Conservation (phyloP, 2,329 filamentous ascomycete species). For the Colletotrichum musae region DNA sequence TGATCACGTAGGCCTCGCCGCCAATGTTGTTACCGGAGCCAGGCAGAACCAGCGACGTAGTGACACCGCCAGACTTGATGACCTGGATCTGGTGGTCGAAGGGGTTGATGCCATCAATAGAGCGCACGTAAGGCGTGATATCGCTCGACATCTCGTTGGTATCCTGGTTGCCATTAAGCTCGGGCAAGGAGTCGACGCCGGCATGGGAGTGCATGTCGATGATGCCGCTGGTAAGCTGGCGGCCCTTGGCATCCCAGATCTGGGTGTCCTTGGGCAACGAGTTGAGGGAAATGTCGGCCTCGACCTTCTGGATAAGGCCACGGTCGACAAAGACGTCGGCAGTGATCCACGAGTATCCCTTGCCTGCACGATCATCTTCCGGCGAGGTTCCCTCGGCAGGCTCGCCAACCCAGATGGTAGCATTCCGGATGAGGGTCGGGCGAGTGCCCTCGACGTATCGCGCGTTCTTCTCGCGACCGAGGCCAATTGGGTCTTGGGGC, state of each 20-base stretch:
- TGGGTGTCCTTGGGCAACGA: slow-evolving; percentile 63
- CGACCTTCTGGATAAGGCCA: slow-evolving; percentile 72
- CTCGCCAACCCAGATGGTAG: slow-evolving; percentile 77
- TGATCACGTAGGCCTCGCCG: slow-evolving; percentile 78
- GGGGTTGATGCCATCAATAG: slow-evolving; percentile 75
- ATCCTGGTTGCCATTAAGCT: slow-evolving; percentile 68
- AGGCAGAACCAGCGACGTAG: slow-evolving; percentile 76
- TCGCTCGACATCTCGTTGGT: slow-evolving; percentile 75
- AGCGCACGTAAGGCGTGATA: slow-evolving; percentile 77
- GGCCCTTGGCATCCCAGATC: slow-evolving; percentile 71
- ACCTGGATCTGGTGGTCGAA: slow-evolving; percentile 76
- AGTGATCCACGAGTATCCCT: slow-evolving; percentile 71
- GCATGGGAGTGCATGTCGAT: slow-evolving; percentile 82
- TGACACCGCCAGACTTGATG: slow-evolving; percentile 82
- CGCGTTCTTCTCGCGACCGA: slow-evolving; percentile 71
- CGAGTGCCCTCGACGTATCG: slow-evolving; percentile 71
- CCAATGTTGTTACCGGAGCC: slow-evolving; percentile 82
- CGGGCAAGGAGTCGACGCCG: slow-evolving; percentile 71
- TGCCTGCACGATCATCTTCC: slow-evolving; percentile 69
- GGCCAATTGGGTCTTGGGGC: slow-evolving; percentile 69
- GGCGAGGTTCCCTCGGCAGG: slow-evolving; percentile 65
- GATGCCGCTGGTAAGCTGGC: slow-evolving; percentile 75
- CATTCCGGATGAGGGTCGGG: slow-evolving; percentile 76
- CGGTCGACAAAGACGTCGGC: slow-evolving; percentile 74
- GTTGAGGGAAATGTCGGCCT: slow-evolving; percentile 56